Percentiles rank a stretch among this genome's conserved stretches.
Conservation (phyloP, 2,329 filamentous ascomycete genomes). For the Exophiala lecanii-corni region DNA sequence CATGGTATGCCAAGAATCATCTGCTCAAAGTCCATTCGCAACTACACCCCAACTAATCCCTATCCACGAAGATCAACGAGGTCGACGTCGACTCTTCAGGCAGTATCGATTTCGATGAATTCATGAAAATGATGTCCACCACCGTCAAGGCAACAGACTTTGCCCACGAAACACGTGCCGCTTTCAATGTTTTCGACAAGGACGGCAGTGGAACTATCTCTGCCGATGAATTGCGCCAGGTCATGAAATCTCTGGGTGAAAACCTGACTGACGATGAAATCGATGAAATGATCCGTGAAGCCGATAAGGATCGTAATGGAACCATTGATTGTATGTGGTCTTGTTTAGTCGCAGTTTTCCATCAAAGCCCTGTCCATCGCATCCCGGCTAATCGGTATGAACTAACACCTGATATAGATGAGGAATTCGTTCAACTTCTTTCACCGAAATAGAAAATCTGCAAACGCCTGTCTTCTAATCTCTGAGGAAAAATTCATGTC, state of each 20-base stretch:
- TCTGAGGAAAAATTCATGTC: background rate
- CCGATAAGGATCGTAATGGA: constrained; percentile 61
- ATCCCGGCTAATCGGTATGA: too few relatives aligned
- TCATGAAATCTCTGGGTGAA: constrained; percentile 63
- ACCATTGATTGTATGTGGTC: constrained; percentile 56
- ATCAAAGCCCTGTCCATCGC: background rate
- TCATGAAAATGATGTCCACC: constrained; percentile 62
- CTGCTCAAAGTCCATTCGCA: background rate
- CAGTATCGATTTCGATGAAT: constrained; percentile 63
- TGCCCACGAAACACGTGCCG: constrained; percentile 60
- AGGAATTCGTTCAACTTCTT: constrained; percentile 27
- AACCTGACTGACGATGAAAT: constrained; percentile 61
- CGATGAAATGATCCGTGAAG: constrained; percentile 62
- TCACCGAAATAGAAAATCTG: constrained; percentile 22
- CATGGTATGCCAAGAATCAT: constrained; percentile 37
- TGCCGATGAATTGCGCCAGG: constrained; percentile 56
- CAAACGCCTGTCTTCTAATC: background rate
- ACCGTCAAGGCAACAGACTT: constrained; percentile 59
- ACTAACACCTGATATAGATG: constrained; percentile 14
- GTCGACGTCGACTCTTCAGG: constrained; percentile 62
- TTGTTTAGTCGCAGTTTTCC: background rate
- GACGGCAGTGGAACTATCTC: constrained; percentile 64
- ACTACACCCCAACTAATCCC: background rate
- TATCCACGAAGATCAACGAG: constrained; percentile 49
- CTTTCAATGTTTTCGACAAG: constrained; percentile 62